Percentiles rank a stretch among this genome's conserved stretches.
phyloP scores from a whole-genome alignment of 139 green algal genomes.

The Micractinium sp. region DNA sequence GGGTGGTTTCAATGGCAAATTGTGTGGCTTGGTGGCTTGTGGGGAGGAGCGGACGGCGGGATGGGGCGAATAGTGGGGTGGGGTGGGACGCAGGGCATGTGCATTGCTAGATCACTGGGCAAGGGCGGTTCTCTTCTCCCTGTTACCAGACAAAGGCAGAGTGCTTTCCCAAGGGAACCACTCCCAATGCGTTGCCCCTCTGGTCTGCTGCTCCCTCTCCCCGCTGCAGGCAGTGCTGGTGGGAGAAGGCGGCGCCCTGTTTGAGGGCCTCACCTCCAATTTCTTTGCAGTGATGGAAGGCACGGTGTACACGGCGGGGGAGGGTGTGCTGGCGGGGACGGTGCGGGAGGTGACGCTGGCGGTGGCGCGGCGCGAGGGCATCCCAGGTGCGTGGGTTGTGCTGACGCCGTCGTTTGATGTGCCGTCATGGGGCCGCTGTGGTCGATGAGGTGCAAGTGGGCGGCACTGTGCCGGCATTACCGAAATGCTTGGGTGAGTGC shows the following conservation, averaged over 20 bases:
- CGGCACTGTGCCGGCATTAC: background rate
- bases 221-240: conserved; percentile 36
- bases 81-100: no score
- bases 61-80: no score
- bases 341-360: conserved; percentile 62
- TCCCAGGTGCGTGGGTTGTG: conserved; percentile 28
- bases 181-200: no score
- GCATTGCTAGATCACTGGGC: no score
- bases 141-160: no score
- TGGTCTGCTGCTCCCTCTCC: background rate
- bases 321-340: conserved; percentile 61
- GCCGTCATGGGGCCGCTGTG: background rate
- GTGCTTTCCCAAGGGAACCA: no score
- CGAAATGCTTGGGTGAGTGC: no score
- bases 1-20: no score
- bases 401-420: background rate
- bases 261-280: conserved; percentile 65
- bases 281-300: conserved; percentile 66
- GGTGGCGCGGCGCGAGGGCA: conserved; percentile 45
- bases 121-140: no score
- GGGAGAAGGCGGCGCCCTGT: conserved; percentile 39
- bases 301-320: conserved; percentile 57
- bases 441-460: background rate
- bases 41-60: no score
- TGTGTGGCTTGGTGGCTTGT: background rate